These are phyloP conservation scores for Xylariales sp. DNA, from an alignment of 2,329 filamentous ascomycete genomes.

Conservation along the genomic window DNA sequence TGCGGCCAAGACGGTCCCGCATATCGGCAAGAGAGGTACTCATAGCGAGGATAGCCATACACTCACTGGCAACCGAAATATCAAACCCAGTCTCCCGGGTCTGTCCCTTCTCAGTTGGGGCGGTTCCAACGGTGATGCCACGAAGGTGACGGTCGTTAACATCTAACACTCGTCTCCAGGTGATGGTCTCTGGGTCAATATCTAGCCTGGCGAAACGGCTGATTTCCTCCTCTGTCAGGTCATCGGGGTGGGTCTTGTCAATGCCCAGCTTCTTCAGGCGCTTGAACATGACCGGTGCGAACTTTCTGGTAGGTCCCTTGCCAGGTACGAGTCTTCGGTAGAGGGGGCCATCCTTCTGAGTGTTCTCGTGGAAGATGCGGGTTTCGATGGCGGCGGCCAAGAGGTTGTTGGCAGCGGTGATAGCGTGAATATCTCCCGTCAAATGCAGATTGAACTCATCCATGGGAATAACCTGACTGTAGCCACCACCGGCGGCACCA, in stretches of 20 bases:
- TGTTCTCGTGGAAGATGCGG: constrained; percentile 96
- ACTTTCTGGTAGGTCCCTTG: constrained; percentile 86
- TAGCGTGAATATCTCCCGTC: constrained; percentile 96
- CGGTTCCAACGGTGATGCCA: constrained; percentile 82
- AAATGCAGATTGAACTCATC: constrained; percentile 98
- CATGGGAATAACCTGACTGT: constrained; percentile 99
- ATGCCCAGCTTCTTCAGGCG: constrained; percentile 95
- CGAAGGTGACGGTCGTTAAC: constrained; percentile 95
- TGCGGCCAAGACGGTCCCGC: constrained; percentile 86
- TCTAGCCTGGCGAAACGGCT: constrained; percentile 85
- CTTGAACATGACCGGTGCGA: constrained; percentile 87
- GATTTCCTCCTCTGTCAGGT: constrained; percentile 87
- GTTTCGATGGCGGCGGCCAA: constrained; percentile 95
- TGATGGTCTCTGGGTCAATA: constrained; percentile 95
- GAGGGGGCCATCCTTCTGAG: constrained; percentile 83
- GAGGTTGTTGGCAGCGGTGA: constrained; percentile 95
- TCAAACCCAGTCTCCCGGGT: constrained; percentile 91
- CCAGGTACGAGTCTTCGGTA: constrained; percentile 83
- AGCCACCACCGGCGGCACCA: constrained; percentile 92
- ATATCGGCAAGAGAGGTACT: constrained; percentile 85
- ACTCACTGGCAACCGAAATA: constrained; percentile 95
- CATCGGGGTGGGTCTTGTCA: constrained; percentile 87
- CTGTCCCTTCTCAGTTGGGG: constrained; percentile 85
- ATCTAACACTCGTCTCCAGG: constrained; percentile 92
- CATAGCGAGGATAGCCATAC: constrained; percentile 95